Percentiles rank a stretch among this genome's conserved stretches.
Conservation (phyloP, 192 early-diverging fungal species). For the Phycomyces nitens region DNA sequence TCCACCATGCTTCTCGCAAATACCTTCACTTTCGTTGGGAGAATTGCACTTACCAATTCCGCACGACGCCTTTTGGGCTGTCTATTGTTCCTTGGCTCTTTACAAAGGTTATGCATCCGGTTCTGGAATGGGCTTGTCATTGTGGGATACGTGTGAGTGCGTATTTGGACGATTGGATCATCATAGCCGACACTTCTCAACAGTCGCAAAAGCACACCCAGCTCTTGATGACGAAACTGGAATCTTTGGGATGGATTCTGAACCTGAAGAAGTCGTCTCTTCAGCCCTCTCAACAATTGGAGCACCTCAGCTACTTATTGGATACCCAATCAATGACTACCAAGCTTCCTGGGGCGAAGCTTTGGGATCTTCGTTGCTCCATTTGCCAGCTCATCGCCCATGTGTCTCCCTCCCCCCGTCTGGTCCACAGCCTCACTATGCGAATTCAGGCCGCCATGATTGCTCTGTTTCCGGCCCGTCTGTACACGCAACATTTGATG, state of each 20-base stretch:
- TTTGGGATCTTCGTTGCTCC: conserved; percentile 23
- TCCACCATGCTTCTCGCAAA: conserved; percentile 14
- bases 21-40: conserved; percentile 34
- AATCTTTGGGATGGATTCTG: conserved; percentile 14
- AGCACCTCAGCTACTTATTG: conserved; percentile 30
- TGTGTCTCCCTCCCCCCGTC: neutral
- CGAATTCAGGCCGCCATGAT: conserved; percentile 24
- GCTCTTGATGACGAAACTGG: neutral
- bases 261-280: conserved; percentile 25
- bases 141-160: neutral
- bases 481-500: conserved; percentile 24
- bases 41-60: conserved; percentile 21
- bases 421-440: conserved; percentile 14
- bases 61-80: conserved; percentile 11
- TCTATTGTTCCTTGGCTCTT: conserved; percentile 12
- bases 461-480: conserved; percentile 27
- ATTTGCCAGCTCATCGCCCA: conserved; percentile 17
- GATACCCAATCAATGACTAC: conserved; percentile 26
- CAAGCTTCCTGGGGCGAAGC: conserved; percentile 20
- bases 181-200: neutral
- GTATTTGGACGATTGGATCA: conserved; percentile 9
- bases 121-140: conserved; percentile 8
- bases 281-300: conserved; percentile 22
- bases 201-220: neutral
- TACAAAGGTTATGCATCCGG: conserved; percentile 4